Conservation (phyloP, 1,284 basidiomycete genomes). For the Ganoderma sinense region DNA sequence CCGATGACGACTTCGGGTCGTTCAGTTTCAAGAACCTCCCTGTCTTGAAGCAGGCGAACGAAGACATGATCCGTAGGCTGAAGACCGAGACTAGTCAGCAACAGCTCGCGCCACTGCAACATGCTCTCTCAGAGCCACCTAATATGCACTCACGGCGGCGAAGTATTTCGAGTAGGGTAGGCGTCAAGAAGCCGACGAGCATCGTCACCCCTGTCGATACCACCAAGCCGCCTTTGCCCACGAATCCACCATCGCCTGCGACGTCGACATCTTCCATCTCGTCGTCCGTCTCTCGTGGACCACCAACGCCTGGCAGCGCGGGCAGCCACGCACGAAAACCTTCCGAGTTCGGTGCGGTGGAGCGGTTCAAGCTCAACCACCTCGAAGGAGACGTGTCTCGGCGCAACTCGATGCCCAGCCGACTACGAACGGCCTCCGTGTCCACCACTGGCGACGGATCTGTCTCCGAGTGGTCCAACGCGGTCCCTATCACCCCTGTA, state of each 20-base stretch:
- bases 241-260: slow-evolving; percentile 87
- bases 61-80: slow-evolving; percentile 96
- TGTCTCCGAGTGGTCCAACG: slow-evolving; percentile 77
- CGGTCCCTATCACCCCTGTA: slow-evolving; percentile 57
- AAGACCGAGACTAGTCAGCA: slow-evolving; percentile 62
- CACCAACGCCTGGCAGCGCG: slow-evolving; percentile 73
- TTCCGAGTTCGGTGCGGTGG: slow-evolving; percentile 85
- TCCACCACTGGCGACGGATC: slow-evolving; percentile 82
- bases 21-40: slow-evolving; percentile 99
- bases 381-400: slow-evolving; percentile 73
- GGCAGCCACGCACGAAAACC: slow-evolving; percentile 79
- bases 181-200: slow-evolving; percentile 79
- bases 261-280: slow-evolving; percentile 94
- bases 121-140: slow-evolving; percentile 73
- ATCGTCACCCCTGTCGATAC: slow-evolving; percentile 71
- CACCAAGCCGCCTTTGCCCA: slow-evolving; percentile 55
- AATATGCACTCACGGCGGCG: slow-evolving; percentile 67
- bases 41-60: slow-evolving; percentile 97
- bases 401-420: slow-evolving; percentile 88
- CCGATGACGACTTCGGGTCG: slow-evolving; percentile 92
- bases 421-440: slow-evolving; percentile 87
- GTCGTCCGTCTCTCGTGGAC: slow-evolving; percentile 86
- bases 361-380: slow-evolving; percentile 85
- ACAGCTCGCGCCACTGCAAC: slow-evolving; percentile 76
- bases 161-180: slow-evolving; percentile 68